These are phyloP conservation scores for Trichosporon inkin DNA, from an alignment of 1,284 basidiomycete species.

Conservation along the genomic window DNA sequence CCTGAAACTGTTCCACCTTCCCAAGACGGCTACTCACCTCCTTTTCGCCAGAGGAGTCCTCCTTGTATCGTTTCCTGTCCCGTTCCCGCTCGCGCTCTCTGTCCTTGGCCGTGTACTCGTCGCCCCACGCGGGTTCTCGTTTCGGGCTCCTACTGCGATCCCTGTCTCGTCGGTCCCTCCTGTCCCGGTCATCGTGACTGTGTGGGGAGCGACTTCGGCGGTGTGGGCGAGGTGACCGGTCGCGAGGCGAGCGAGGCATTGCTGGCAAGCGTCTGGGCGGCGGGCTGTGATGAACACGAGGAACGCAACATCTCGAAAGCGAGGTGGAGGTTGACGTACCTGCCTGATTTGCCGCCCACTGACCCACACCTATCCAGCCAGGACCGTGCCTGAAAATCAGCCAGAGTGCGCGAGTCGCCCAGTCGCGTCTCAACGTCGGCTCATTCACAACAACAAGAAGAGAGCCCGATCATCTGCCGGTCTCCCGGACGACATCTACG, in stretches of 20 bases:
- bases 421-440: background rate
- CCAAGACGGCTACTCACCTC: slow-evolving; percentile 12
- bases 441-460: background rate
- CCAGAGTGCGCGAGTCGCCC: background rate
- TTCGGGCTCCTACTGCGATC: slow-evolving; percentile 16
- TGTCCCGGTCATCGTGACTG: slow-evolving; percentile 10
- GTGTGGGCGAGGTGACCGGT: slow-evolving; percentile 12
- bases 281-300: slow-evolving; percentile 13
- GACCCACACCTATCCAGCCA: background rate
- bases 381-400: slow-evolving; percentile 4
- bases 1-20: background rate
- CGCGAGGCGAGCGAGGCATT: slow-evolving; percentile 16
- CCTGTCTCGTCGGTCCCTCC: slow-evolving; percentile 8
- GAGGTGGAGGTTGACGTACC: slow-evolving; percentile 1
- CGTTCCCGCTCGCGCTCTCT: slow-evolving; percentile 40
- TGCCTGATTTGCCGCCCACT: slow-evolving; percentile 3
- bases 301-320: background rate
- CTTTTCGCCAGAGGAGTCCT: slow-evolving; percentile 23
- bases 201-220: slow-evolving; percentile 12
- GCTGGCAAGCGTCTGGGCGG: slow-evolving; percentile 1
- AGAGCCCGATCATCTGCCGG: too few species aligned
- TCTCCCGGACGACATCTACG: background rate
- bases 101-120: slow-evolving; percentile 23
- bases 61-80: slow-evolving; percentile 43
- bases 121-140: slow-evolving; percentile 4